These are phyloP conservation scores for Penicillium griseofulvum DNA, from an alignment of 2,329 filamentous ascomycete species.

Conservation along the genomic window DNA sequence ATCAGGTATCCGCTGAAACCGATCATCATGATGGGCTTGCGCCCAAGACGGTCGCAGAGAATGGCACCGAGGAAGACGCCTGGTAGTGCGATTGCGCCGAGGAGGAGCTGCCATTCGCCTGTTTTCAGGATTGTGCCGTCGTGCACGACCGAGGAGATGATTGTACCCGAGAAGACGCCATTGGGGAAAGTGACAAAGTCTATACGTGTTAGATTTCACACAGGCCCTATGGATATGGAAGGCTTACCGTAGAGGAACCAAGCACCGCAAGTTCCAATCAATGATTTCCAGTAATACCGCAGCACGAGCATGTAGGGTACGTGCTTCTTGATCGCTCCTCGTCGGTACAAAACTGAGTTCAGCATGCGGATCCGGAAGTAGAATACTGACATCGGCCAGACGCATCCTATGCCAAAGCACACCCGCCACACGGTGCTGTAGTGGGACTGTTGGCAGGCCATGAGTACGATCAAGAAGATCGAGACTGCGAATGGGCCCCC, in stretches of 20 bases:
- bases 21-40: conserved; percentile 52
- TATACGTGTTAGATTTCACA: not conserved
- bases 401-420: conserved; percentile 50
- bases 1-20: conserved; percentile 52
- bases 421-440: conserved; percentile 49
- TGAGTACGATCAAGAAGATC: conserved; percentile 49
- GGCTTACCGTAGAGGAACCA: conserved; percentile 53
- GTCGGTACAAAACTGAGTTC: conserved; percentile 52
- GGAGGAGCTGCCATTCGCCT: conserved; percentile 51
- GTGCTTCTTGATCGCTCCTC: conserved; percentile 52
- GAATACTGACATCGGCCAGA: conserved; percentile 54
- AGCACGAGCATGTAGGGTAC: conserved; percentile 53
- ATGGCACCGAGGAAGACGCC: conserved; percentile 52
- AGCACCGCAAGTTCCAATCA: conserved; percentile 55
- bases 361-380: conserved; percentile 57
- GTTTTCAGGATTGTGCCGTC: conserved; percentile 44
- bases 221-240: not conserved
- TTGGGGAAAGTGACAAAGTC: conserved; percentile 49
- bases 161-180: conserved; percentile 48
- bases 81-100: conserved; percentile 43
- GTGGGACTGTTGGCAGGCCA: conserved; percentile 36
- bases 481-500: conserved; percentile 45
- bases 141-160: conserved; percentile 42
- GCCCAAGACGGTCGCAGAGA: conserved; percentile 50
- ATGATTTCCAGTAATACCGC: conserved; percentile 55